Percentiles rank a stretch among this genome's conserved stretches.
phyloP scores from a whole-genome alignment of 257 asterid genomes.

The Solanum piurae region DNA sequence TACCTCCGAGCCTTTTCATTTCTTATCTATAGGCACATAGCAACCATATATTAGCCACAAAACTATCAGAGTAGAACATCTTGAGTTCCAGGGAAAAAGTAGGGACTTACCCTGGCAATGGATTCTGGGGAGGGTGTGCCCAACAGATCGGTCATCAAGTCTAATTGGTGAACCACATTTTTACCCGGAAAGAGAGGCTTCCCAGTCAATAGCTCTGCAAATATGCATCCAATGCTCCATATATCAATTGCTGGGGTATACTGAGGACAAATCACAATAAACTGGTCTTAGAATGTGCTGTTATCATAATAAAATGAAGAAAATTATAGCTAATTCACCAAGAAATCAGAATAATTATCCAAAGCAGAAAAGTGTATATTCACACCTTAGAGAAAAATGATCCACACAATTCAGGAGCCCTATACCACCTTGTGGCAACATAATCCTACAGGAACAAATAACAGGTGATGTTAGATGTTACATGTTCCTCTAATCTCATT shows the following conservation, averaged over 20 bases:
- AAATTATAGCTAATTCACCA: neutral
- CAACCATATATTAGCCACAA: constrained; percentile 5
- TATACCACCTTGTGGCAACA: constrained; percentile 94
- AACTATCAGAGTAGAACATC: neutral
- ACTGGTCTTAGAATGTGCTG: neutral
- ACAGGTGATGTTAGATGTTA: neutral
- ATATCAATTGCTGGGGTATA: constrained; percentile 97
- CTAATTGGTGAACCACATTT: constrained; percentile 95
- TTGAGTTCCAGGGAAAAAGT: neutral
- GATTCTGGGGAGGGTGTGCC: constrained; percentile 94
- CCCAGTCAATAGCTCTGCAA: constrained; percentile 86
- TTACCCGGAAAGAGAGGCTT: constrained; percentile 95
- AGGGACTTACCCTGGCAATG: constrained; percentile 65
- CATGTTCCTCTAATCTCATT: neutral
- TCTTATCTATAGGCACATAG: constrained; percentile 54
- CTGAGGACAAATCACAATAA: constrained; percentile 25
- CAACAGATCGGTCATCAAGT: constrained; percentile 82
- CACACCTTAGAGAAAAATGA: constrained; percentile 96
- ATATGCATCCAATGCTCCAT: constrained; percentile 98
- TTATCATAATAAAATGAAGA: neutral
- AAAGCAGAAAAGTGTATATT: neutral
- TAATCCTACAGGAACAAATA: constrained; percentile 52
- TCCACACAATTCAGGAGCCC: constrained; percentile 97
- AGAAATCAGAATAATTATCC: neutral
- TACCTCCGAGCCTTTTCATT: constrained; percentile 97